A percentile compares a stretch with the other conserved stretches of the same genome.
These are phyloP conservation scores for cucumber (Cucumis sativus) DNA, from an alignment of 306 rosid species.

Conservation along the genomic window Cucumber_9930_V3 NC_026655.2:9602501-9603000, in stretches of 20 bases:
- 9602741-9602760: constrained; percentile 96
- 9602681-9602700: constrained; percentile 81
- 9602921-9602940: constrained; percentile 97
- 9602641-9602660: constrained; percentile 78
- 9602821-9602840: not conserved
- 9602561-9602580: constrained; percentile 90
- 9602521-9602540: constrained; percentile 2
- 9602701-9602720: constrained; percentile 77
- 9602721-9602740: constrained; percentile 98
- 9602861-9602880: constrained; percentile 30
- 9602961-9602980: constrained; percentile 98
- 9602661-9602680: constrained; percentile 65
- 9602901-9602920: constrained; percentile 84
- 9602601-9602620: constrained; percentile 82
- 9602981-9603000: constrained; percentile 96
- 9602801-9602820: not conserved
- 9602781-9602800: constrained; percentile 27
- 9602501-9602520: not conserved
- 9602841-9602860: not conserved
- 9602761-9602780: constrained; percentile 59
- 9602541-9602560: constrained; percentile 91
- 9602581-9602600: constrained; percentile 97
- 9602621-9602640: constrained; percentile 79
- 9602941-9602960: constrained; percentile 94
- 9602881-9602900: constrained; percentile 71